Conservation (phyloP, 1,284 basidiomycete species). For the Albatrellus sp. region DNA sequence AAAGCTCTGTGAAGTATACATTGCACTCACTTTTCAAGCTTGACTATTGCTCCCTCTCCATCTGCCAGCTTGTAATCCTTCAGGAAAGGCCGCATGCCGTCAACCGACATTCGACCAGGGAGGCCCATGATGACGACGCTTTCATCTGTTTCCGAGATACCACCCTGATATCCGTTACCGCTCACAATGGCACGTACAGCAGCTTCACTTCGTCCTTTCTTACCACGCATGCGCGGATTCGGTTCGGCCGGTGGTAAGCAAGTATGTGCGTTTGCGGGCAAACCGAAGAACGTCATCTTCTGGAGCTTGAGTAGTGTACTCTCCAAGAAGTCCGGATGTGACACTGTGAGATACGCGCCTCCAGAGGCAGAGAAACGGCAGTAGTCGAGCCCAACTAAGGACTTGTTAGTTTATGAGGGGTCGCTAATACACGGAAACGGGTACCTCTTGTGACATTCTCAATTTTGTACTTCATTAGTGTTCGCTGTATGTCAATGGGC, state of each 20-base stretch:
- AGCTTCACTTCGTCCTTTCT: slow-evolving; percentile 28
- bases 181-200: slow-evolving; percentile 25
- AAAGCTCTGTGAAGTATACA: background rate
- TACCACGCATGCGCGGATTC: slow-evolving; percentile 24
- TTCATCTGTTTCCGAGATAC: slow-evolving; percentile 31
- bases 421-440: slow-evolving; percentile 6
- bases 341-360: slow-evolving; percentile 40
- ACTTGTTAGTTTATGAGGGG: background rate
- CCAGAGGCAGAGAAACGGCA: slow-evolving; percentile 44
- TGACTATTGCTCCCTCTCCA: slow-evolving; percentile 29
- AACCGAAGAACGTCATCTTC: slow-evolving; percentile 30
- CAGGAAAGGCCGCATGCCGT: slow-evolving; percentile 28
- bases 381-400: slow-evolving; percentile 47
- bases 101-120: slow-evolving; percentile 30
- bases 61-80: slow-evolving; percentile 31
- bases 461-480: slow-evolving; percentile 31
- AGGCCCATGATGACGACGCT: slow-evolving; percentile 51
- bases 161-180: slow-evolving; percentile 42
- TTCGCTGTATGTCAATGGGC: slow-evolving; percentile 42
- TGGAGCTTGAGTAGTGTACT: slow-evolving; percentile 30
- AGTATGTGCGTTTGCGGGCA: slow-evolving; percentile 18
- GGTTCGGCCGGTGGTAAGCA: slow-evolving; percentile 5
- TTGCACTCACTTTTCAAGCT: slow-evolving; percentile 37
- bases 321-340: slow-evolving; percentile 28
- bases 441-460: slow-evolving; percentile 43